These are phyloP conservation scores for Echria macrotheca DNA, from an alignment of 495 filamentous ascomycete genomes.

Conservation along the genomic window DNA sequence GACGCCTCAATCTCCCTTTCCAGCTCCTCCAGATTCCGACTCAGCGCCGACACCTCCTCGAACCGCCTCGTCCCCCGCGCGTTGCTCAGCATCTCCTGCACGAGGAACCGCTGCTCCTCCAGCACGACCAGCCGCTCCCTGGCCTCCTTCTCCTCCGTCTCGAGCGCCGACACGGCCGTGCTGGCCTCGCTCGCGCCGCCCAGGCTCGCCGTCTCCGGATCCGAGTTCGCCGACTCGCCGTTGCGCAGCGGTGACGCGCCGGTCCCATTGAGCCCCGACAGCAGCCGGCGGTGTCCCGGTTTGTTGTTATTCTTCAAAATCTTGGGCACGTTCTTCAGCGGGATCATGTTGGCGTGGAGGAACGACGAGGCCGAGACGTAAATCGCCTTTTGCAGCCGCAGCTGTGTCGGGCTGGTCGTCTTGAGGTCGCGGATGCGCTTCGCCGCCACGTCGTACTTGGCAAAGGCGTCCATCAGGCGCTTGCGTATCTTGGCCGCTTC, in stretches of 20 bases:
- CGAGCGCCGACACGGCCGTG: conserved; percentile 64
- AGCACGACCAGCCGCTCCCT: conserved; percentile 81
- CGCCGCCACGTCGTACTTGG: conserved; percentile 81
- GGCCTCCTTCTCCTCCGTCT: conserved; percentile 81
- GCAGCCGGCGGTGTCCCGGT: conserved; percentile 37
- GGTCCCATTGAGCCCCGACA: conserved; percentile 27
- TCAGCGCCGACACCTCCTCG: conserved; percentile 79
- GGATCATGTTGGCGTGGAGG: conserved; percentile 86
- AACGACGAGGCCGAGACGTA: conserved; percentile 80
- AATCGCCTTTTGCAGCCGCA: conserved; percentile 74
- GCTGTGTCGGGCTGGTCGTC: conserved; percentile 63
- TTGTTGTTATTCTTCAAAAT: conserved; percentile 59
- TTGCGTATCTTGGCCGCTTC: conserved; percentile 90
- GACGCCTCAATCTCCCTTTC: conserved; percentile 74
- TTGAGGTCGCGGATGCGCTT: conserved; percentile 76
- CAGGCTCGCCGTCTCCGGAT: conserved; percentile 55
- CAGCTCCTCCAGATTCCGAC: conserved; percentile 78
- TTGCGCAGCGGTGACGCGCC: conserved; percentile 35
- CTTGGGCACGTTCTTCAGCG: conserved; percentile 78
- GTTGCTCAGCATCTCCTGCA: conserved; percentile 79
- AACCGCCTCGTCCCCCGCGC: conserved; percentile 78
- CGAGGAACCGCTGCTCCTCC: conserved; percentile 91
- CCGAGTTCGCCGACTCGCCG: conserved; percentile 37
- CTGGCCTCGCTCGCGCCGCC: conserved; percentile 48
- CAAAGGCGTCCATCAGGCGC: conserved; percentile 83